Evolutionary conservation across 2,329 filamentous ascomycete species (phyloP), one percentile per base, ranked within the genome.

Genomic region (Xylaria sp.): DNA sequence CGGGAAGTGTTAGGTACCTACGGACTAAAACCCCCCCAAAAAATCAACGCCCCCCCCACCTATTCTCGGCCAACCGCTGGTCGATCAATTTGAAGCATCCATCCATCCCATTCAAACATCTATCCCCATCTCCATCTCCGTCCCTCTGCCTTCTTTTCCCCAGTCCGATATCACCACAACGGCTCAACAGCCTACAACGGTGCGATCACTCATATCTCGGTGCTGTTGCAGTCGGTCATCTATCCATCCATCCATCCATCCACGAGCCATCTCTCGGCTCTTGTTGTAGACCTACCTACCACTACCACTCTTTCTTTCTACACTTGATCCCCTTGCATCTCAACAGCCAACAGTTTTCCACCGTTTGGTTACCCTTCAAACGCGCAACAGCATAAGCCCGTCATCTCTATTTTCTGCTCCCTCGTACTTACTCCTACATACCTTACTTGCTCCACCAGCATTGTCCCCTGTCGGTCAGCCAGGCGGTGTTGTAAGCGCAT

Each of bases 61-160:
- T 36, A 36, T 58, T 52, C 59, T 63, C 52, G 23, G 56, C 45
- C 64, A 59, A 43, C 46, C 32, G 32, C 59, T 50, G 32, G 61
- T 60, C 61, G 57, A 65, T 63, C 64, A 67, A 67, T 63, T 59
- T 67, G 50, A 65, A 53, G 34, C 66, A 65, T 66, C 63, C 69
- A 61, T 62, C 53, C 45, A 58, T 59, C 20, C 20, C 56, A 60
- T 52, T 67, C 65, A 59, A 70, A 66, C 63, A 70, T 70, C 65
- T 53, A 70, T 66, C 63, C 59, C 65, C 68, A 70, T 69, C 69
- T 70, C 70, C 70, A 58, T 67, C 69, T 70, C 70, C 70, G 63
- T 66, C 30, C 66, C 43, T 62, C 60, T 61, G 20, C 43, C 61
- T 60, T 57, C 60, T 63, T 28, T 28, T 36, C 55, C 57, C 58